Base-by-base conservation (phyloP, 1,284 basidiomycete species). In the Phellopilus nigrolimitatus region DNA sequence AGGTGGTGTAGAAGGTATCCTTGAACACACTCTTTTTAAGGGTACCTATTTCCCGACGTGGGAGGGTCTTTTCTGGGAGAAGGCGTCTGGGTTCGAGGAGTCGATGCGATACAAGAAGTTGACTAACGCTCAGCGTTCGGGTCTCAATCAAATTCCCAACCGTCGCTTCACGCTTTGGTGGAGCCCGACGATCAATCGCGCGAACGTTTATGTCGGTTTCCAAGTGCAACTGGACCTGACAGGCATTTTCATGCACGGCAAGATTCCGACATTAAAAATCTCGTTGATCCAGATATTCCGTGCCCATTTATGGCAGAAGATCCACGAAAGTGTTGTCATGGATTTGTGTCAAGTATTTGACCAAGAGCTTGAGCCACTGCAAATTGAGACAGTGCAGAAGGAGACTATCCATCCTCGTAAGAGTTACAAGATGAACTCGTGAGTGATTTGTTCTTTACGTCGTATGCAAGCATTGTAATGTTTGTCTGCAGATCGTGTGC, bases 161-260 rank as follows among this genome's bases (percentile, higher is more conserved):
- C 94, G 97, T 83, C 90, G 95, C n/a, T 99, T 99, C 75, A 99
- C 95, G 2, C 78, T 99, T 4, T 99, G 97, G 97, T 99, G 95
- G 95, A 94, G 90, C 64, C 94, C 94, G 15, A 93, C 91, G 1
- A 94, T 98, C 74, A 98, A 98, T 71, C 90, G 95, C 59, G 94
- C 95, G 50, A 99, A 98, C 66, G 94, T 98, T 68, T 98, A 98
- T 65, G 94, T 98, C 65, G 97, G 95, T 81, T 99, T 99, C 88
- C 97, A 99, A 70, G 97, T 99, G 17, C 97, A 98, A 64, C 80
- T 98, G 45, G 95, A 98, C 76, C 70, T 98, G 58, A 98, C 95
- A 21, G 95, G 93, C 66, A 91, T 91, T 54, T 91, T 91, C 75
- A 91, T 91, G 90, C 93, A 97, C 69, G 95, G 94, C 62, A 98